Conservation (phyloP, 75 land plant species). For the Sequoia sempervirens region DNA sequence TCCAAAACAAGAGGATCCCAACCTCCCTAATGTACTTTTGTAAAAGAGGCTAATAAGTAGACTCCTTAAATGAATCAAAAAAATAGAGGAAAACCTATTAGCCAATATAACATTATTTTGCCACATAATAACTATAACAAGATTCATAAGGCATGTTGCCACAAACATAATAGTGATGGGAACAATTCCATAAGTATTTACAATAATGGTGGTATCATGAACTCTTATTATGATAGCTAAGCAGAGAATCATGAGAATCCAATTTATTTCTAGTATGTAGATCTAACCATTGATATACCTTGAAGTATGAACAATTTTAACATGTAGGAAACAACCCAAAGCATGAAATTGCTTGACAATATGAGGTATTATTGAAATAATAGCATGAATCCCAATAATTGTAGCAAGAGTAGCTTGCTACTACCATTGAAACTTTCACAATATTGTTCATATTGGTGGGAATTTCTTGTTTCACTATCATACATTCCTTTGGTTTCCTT, state of each 20-base stretch:
- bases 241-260: slow-evolving; percentile 67
- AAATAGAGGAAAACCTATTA: slow-evolving; percentile 38
- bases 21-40: slow-evolving; percentile 43
- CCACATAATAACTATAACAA: slow-evolving; percentile 82
- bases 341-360: slow-evolving; percentile 70
- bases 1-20: slow-evolving; percentile 47
- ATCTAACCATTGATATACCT: slow-evolving; percentile 66
- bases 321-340: slow-evolving; percentile 71
- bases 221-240: slow-evolving; percentile 57
- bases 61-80: slow-evolving; percentile 36
- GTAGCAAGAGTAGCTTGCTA: slow-evolving; percentile 58
- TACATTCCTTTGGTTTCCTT: too few relatives aligned
- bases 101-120: slow-evolving; percentile 28
- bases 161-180: slow-evolving; percentile 73
- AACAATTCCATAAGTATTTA: slow-evolving; percentile 81
- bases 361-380: slow-evolving; percentile 72
- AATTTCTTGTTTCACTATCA: too few relatives aligned
- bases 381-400: slow-evolving; percentile 70
- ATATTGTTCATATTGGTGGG: too few relatives aligned
- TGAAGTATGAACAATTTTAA: slow-evolving; percentile 73
- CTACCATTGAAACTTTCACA: too few relatives aligned
- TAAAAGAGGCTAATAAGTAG: slow-evolving; percentile 40
- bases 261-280: slow-evolving; percentile 81
- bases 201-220: slow-evolving; percentile 61
- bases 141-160: slow-evolving; percentile 75